These are phyloP conservation scores for Gamsiella multidivaricata DNA, from an alignment of 192 early-diverging fungal species.

Conservation along the genomic window DNA sequence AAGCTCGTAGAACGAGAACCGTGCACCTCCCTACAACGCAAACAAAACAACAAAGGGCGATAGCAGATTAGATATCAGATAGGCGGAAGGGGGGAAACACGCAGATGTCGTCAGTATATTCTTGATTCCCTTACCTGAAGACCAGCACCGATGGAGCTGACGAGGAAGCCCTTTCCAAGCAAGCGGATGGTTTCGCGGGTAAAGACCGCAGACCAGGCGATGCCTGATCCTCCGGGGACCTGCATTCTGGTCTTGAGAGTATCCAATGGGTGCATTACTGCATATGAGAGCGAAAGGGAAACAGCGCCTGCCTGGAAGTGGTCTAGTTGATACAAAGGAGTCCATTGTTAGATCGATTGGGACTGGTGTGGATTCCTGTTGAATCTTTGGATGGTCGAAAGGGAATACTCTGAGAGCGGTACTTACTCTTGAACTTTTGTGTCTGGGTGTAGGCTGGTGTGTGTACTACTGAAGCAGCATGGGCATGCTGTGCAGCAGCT, in stretches of 20 bases:
- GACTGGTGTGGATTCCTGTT: no score
- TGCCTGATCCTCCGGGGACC: constrained; percentile 57
- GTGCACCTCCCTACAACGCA: constrained; percentile 67
- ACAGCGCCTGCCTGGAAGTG: constrained; percentile 72
- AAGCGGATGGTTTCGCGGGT: constrained; percentile 60
- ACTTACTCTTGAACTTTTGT: constrained; percentile 52
- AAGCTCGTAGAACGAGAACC: constrained; percentile 77
- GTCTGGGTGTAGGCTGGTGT: constrained; percentile 38
- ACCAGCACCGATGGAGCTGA: constrained; percentile 76
- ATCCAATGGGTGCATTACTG: constrained; percentile 82
- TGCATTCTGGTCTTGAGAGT: constrained; percentile 81
- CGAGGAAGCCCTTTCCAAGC: constrained; percentile 72
- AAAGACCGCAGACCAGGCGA: constrained; percentile 59
- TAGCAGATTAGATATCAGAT: background rate
- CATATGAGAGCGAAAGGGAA: constrained; percentile 74
- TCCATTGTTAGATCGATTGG: no score
- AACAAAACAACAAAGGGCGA: constrained; percentile 5
- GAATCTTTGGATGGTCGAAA: no score
- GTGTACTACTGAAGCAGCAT: constrained; percentile 24
- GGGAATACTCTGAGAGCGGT: background rate
- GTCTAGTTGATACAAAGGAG: constrained; percentile 48
- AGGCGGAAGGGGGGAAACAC: background rate
- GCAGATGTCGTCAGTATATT: no score
- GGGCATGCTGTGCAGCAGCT: background rate
- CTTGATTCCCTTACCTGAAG: constrained; percentile 64